phyloP scores from a whole-genome alignment of 192 early-diverging fungal genomes.

The Pecoramyces ruminantium region DNA sequence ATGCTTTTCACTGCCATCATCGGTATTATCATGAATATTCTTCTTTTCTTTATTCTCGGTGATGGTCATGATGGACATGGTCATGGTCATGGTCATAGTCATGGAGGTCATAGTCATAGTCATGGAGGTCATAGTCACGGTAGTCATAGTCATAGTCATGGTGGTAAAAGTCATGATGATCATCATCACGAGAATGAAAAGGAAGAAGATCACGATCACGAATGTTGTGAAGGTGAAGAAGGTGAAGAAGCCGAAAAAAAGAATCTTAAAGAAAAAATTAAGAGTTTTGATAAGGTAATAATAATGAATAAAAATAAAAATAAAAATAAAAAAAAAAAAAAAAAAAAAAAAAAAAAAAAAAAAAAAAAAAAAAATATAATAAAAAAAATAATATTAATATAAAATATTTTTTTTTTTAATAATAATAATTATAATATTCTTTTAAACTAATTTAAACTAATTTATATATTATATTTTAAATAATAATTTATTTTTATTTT shows the following conservation, averaged over 20 bases:
- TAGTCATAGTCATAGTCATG: conserved; percentile 1
- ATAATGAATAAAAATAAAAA: too few species aligned
- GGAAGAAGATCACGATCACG: conserved; percentile 3
- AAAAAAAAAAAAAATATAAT: too few species aligned
- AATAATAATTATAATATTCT: too few species aligned
- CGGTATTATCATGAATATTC: conserved; percentile 60
- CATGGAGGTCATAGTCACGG: conserved; percentile 22
- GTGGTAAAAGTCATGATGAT: too few species aligned
- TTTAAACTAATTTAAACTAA: too few species aligned
- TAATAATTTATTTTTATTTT: too few species aligned
- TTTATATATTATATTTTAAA: too few species aligned
- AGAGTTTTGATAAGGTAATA: background rate
- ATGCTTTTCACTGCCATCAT: conserved; percentile 52
- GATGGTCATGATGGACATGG: conserved; percentile 36
- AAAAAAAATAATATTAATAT: too few species aligned
- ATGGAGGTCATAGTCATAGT: conserved; percentile 17
- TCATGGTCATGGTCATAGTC: conserved; percentile 19
- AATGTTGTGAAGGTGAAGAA: background rate
- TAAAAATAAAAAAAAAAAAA: too few species aligned
- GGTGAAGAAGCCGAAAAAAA: background rate
- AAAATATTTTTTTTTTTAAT: too few species aligned
- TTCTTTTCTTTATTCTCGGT: conserved; percentile 20
- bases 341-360: too few species aligned
- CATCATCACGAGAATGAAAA: conserved; percentile 11
- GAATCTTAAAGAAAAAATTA: background rate